Conservation (phyloP, 768 basidiomycete genomes). For the Gloeopeniophorella convolvens region DNA sequence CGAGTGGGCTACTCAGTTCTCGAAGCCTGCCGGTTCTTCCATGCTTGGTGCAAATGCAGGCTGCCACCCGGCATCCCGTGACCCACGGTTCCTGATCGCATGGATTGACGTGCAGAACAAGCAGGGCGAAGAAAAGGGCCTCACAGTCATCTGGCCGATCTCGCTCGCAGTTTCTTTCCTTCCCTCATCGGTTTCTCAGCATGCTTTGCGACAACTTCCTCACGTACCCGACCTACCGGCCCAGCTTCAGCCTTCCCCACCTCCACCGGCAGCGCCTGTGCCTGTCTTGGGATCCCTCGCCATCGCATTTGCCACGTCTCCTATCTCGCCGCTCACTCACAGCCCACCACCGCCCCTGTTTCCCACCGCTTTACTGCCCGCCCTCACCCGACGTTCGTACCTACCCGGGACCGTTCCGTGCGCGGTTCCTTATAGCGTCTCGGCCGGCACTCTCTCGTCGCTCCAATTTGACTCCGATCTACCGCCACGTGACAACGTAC, state of each 20-base stretch:
- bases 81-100: conserved; percentile 49
- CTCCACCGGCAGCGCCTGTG: conserved; percentile 29
- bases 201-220: conserved; percentile 39
- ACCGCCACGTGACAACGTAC: conserved; percentile 32
- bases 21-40: conserved; percentile 8
- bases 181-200: conserved; percentile 30
- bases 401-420: neutral
- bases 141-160: conserved; percentile 67
- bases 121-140: conserved; percentile 75
- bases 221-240: conserved; percentile 59
- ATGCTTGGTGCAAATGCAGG: neutral
- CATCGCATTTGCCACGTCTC: conserved; percentile 5
- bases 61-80: conserved; percentile 1
- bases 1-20: conserved; percentile 33
- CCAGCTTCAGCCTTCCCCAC: conserved; percentile 52
- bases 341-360: conserved; percentile 3
- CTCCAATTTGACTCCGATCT: conserved; percentile 38
- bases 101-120: conserved; percentile 73
- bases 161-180: conserved; percentile 46
- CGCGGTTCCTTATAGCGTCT: conserved; percentile 7
- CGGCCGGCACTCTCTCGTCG: conserved; percentile 38
- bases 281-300: conserved; percentile 12
- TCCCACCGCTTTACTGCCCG: conserved; percentile 14
- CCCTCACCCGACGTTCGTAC: conserved; percentile 10
- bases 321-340: conserved; percentile 7